Conservation (phyloP, 805 yeast genomes). For the Saccharomycopsis oosterbeekiorum region DNA sequence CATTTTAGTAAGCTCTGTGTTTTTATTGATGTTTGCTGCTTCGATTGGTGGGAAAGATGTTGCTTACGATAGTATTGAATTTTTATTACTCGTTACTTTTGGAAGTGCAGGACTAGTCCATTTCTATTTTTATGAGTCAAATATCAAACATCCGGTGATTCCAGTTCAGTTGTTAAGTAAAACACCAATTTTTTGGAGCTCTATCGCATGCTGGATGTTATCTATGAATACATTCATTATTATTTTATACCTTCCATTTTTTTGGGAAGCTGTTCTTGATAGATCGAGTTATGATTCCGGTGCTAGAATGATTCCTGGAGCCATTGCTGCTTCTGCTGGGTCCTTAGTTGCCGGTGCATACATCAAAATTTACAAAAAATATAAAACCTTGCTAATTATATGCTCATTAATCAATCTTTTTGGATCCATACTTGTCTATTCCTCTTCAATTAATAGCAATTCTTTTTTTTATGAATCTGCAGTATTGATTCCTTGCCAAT, state of each 20-base stretch:
- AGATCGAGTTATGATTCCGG: slow-evolving; percentile 51
- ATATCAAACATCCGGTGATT: slow-evolving; percentile 47
- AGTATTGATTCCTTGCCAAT: slow-evolving; percentile 39
- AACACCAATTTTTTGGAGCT: slow-evolving; percentile 53
- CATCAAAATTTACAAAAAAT: slow-evolving; percentile 55
- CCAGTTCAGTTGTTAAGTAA: slow-evolving; percentile 47
- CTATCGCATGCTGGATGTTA: slow-evolving; percentile 37
- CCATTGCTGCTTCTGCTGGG: slow-evolving; percentile 47
- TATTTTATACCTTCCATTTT: slow-evolving; percentile 53
- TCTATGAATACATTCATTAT: slow-evolving; percentile 31
- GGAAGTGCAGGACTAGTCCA: slow-evolving; percentile 32
- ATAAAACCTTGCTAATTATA: slow-evolving; percentile 36
- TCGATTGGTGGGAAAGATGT: slow-evolving; percentile 44
- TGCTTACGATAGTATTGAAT: slow-evolving; percentile 30
- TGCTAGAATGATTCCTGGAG: slow-evolving; percentile 47
- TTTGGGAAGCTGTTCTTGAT: slow-evolving; percentile 44
- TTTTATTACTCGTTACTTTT: slow-evolving; percentile 26
- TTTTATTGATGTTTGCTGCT: slow-evolving; percentile 39
- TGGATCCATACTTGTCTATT: slow-evolving; percentile 33
- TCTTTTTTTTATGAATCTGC: slow-evolving; percentile 34
- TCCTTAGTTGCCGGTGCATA: slow-evolving; percentile 54
- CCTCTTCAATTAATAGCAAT: slow-evolving; percentile 24
- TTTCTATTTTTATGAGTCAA: slow-evolving; percentile 30
- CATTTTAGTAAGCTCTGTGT: slow-evolving; percentile 35
- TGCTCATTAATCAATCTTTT: slow-evolving; percentile 34